phyloP scores from a whole-genome alignment of 2,329 filamentous ascomycete species.

The Ciborinia camelliae region DNA sequence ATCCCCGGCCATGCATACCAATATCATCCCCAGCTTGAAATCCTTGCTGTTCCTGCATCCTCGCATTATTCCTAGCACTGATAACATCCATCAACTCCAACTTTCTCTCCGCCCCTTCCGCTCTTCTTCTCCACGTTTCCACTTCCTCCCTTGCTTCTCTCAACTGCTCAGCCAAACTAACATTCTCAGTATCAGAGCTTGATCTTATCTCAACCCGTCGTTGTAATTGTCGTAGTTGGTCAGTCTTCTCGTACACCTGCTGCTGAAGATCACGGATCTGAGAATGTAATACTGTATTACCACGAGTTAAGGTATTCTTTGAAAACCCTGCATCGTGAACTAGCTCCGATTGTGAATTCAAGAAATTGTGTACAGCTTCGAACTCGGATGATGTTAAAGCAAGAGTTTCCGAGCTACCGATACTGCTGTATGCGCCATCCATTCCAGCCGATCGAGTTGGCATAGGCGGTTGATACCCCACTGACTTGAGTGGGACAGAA shows the following conservation, averaged over 20 bases:
- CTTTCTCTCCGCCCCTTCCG: slow-evolving; percentile 53
- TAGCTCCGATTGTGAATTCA: slow-evolving; percentile 2
- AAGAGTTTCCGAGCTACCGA: slow-evolving; percentile 7
- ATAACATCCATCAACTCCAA: slow-evolving; percentile 40
- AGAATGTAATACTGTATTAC: slow-evolving; percentile 42
- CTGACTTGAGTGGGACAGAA: slow-evolving; percentile 11
- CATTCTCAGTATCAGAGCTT: slow-evolving; percentile 38
- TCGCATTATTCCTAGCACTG: slow-evolving; percentile 9
- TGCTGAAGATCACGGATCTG: slow-evolving; percentile 50
- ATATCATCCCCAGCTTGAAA: background rate
- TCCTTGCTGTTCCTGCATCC: background rate
- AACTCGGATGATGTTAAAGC: slow-evolving; percentile 1
- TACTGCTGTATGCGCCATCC: slow-evolving; percentile 15
- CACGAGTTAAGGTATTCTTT: slow-evolving; percentile 21
- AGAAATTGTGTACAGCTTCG: slow-evolving; percentile 7
- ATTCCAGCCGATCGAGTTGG: background rate
- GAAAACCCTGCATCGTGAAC: background rate
- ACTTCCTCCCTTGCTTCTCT: slow-evolving; percentile 43
- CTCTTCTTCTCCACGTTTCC: slow-evolving; percentile 52
- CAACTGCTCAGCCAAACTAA: slow-evolving; percentile 49
- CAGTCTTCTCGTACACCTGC: slow-evolving; percentile 45
- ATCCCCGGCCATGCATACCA: background rate
- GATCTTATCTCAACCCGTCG: slow-evolving; percentile 47
- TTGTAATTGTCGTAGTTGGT: slow-evolving; percentile 46
- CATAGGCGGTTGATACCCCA: background rate